Conservation (phyloP, 2,329 filamentous ascomycete species). For the Talaromyces sp. region DNA sequence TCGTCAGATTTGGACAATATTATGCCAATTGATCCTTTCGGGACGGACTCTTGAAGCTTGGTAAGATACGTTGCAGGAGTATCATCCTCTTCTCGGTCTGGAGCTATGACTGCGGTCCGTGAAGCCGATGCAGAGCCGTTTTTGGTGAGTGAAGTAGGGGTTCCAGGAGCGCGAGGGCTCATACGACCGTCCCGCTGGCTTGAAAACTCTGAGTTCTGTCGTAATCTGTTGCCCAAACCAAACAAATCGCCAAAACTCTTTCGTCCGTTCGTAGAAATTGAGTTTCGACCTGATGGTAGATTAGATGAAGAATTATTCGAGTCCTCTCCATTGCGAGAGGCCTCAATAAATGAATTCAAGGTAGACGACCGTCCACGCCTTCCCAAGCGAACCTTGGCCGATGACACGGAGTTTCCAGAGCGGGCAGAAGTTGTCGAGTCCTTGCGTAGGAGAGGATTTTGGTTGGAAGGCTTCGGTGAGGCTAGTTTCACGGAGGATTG, state of each 20-base stretch:
- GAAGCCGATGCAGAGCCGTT: constrained; percentile 77
- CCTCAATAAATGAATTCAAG: constrained; percentile 73
- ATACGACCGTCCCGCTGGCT: constrained; percentile 61
- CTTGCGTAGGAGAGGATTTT: constrained; percentile 53
- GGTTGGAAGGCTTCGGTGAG: constrained; percentile 41
- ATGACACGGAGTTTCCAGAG: constrained; percentile 59
- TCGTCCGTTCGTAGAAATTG: constrained; percentile 77
- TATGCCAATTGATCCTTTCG: constrained; percentile 77
- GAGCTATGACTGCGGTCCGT: constrained; percentile 66
- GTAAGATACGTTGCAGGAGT: constrained; percentile 85
- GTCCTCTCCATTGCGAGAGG: constrained; percentile 64
- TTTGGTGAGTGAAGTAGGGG: constrained; percentile 72
- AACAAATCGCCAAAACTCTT: constrained; percentile 92
- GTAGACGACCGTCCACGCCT: constrained; percentile 82
- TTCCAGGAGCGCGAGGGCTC: constrained; percentile 55
- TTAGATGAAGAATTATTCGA: constrained; percentile 57
- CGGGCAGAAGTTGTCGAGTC: constrained; percentile 63
- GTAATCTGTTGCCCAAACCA: constrained; percentile 67
- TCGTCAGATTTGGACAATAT: constrained; percentile 84
- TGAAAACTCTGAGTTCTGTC: constrained; percentile 74
- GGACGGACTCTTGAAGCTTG: constrained; percentile 75
- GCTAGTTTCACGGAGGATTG: constrained; percentile 52
- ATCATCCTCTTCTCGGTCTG: constrained; percentile 80
- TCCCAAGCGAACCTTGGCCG: constrained; percentile 48
- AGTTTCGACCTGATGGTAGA: constrained; percentile 61